Percentiles rank a stretch among this genome's conserved stretches.
Evolutionary conservation across 139 green algal species (phyloP).

Genomic region (Ulvella scutata): DNA sequence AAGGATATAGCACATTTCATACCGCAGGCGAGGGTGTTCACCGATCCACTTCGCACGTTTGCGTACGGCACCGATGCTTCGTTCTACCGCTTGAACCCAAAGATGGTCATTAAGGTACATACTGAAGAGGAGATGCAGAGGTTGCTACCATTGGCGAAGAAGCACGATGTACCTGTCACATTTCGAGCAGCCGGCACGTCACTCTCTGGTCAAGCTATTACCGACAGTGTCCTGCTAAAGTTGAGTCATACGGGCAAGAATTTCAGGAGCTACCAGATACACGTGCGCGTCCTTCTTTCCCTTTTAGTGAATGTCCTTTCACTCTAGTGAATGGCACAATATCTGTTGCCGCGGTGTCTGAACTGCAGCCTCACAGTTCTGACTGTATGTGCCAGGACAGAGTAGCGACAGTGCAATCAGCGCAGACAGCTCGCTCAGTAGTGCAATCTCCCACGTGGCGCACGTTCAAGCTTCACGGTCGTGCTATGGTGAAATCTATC

Average conservation of each 20-base stretch:
- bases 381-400: too few relatives aligned
- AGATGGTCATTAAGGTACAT: constrained; percentile 74
- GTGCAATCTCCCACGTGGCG: too few relatives aligned
- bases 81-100: constrained; percentile 88
- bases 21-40: constrained; percentile 55
- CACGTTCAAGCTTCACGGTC: too few relatives aligned
- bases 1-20: constrained; percentile 71
- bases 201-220: constrained; percentile 82
- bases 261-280: constrained; percentile 83
- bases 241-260: constrained; percentile 88
- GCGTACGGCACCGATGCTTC: constrained; percentile 86
- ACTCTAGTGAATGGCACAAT: too few relatives aligned
- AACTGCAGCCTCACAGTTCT: too few relatives aligned
- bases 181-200: constrained; percentile 90
- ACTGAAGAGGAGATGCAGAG: constrained; percentile 72
- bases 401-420: too few relatives aligned
- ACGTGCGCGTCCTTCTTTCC: constrained; percentile 27
- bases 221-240: constrained; percentile 90
- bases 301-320: too few relatives aligned
- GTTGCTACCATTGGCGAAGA: constrained; percentile 73
- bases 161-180: constrained; percentile 79
- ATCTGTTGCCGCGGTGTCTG: too few relatives aligned
- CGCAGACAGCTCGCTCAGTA: too few relatives aligned
- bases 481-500: too few relatives aligned
- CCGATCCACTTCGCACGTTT: constrained; percentile 83